Conservation (phyloP, 2,329 filamentous ascomycete species). For the Ascochyta koolunga region DNA sequence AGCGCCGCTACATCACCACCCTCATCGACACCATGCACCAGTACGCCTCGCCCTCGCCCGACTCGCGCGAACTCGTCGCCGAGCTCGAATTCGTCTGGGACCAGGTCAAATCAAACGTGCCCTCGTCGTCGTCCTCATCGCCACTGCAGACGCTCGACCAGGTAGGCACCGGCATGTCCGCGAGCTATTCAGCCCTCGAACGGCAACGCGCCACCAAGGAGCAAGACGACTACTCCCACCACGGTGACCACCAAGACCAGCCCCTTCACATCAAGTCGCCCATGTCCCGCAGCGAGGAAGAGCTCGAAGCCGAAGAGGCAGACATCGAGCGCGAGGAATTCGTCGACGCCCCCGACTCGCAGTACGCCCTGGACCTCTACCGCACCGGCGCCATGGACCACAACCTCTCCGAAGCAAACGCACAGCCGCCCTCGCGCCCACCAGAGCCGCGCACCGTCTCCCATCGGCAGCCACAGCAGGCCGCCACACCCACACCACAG, state of each 20-base stretch:
- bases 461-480: constrained; percentile 15
- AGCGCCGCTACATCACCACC: constrained; percentile 90
- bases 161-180: constrained; percentile 38
- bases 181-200: constrained; percentile 28
- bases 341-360: constrained; percentile 56
- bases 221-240: constrained; percentile 9
- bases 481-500: constrained; percentile 26
- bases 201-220: constrained; percentile 15
- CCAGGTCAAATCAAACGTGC: constrained; percentile 85
- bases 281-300: constrained; percentile 75
- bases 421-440: constrained; percentile 22
- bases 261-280: constrained; percentile 72
- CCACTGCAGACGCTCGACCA: constrained; percentile 47
- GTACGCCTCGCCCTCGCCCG: constrained; percentile 84
- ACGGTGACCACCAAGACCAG: constrained; percentile 22
- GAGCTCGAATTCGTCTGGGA: constrained; percentile 99
- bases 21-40: constrained; percentile 96
- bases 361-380: constrained; percentile 39
- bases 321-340: constrained; percentile 51
- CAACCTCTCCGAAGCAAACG: constrained; percentile 37
- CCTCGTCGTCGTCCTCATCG: constrained; percentile 62
- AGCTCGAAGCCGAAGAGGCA: constrained; percentile 49
- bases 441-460: background rate
- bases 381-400: constrained; percentile 18
- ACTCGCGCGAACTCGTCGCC: constrained; percentile 83